Conservation (phyloP, 164 flowering plant species). For the Echeveria elegans region DNA sequence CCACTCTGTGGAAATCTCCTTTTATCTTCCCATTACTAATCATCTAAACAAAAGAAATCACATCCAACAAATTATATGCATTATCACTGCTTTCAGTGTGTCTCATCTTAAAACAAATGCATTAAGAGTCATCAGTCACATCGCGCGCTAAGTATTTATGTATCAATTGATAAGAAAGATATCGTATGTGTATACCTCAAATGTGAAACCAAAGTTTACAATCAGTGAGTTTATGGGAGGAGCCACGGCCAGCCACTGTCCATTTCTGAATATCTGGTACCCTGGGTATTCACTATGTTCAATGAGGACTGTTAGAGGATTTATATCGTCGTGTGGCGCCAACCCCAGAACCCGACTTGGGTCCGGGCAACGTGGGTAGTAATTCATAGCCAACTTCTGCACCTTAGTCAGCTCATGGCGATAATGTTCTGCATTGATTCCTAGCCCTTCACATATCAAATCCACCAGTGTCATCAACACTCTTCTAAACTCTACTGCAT, state of each 20-base stretch:
- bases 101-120: too few species aligned
- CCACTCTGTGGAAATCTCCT: neutral
- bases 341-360: slow-evolving; percentile 37
- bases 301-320: slow-evolving; percentile 25
- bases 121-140: too few species aligned
- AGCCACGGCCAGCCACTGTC: slow-evolving; percentile 22
- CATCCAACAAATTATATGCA: neutral
- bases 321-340: slow-evolving; percentile 29
- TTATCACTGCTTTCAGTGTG: too few species aligned
- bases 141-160: neutral
- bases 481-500: slow-evolving; percentile 18
- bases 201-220: slow-evolving; percentile 17
- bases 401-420: slow-evolving; percentile 13
- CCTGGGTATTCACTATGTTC: slow-evolving; percentile 28
- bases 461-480: slow-evolving; percentile 25
- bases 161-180: neutral
- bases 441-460: slow-evolving; percentile 30
- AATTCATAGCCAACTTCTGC: slow-evolving; percentile 16
- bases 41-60: neutral
- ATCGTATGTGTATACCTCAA: slow-evolving; percentile 15
- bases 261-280: slow-evolving; percentile 31
- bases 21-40: slow-evolving; percentile 1
- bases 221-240: slow-evolving; percentile 21
- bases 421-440: slow-evolving; percentile 24
- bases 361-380: slow-evolving; percentile 42